phyloP scores from a whole-genome alignment of 495 filamentous ascomycete genomes.

The Penicillium subrubescens region DNA sequence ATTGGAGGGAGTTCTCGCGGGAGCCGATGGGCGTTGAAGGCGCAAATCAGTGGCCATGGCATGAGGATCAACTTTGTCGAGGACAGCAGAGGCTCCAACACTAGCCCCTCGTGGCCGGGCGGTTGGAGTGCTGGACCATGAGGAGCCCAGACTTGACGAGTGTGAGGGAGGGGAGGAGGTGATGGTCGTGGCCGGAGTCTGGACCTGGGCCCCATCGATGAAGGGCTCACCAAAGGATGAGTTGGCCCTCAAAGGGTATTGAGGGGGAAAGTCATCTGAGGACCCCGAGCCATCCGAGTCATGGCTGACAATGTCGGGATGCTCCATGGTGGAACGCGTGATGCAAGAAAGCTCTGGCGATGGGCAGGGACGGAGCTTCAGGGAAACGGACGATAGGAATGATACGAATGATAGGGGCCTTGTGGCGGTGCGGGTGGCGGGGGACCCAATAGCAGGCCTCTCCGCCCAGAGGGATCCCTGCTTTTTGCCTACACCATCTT shows the following conservation, averaged over 20 bases:
- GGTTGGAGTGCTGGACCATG: conserved; percentile 42
- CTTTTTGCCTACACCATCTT: conserved; percentile 3
- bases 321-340: conserved; percentile 51
- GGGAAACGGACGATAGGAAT: conserved; percentile 3
- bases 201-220: conserved; percentile 41
- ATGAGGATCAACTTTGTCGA: conserved; percentile 39
- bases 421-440: conserved; percentile 34
- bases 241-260: conserved; percentile 48
- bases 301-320: conserved; percentile 54
- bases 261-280: conserved; percentile 57
- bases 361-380: conserved; percentile 13
- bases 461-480: conserved; percentile 2
- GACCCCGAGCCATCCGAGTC: conserved; percentile 68
- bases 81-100: conserved; percentile 33
- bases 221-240: conserved; percentile 41
- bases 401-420: conserved; percentile 27
- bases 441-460: conserved; percentile 13
- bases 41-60: conserved; percentile 35
- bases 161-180: conserved; percentile 45
- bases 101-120: conserved; percentile 45
- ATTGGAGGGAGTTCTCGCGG: conserved; percentile 66
- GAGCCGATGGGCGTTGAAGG: conserved; percentile 60
- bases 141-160: conserved; percentile 37
- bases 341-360: conserved; percentile 19
- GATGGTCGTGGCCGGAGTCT: conserved; percentile 46